Percentiles rank a stretch among this genome's conserved stretches.
Conservation (phyloP, 306 rosid species). For the Spatholobus suberectus region DNA sequence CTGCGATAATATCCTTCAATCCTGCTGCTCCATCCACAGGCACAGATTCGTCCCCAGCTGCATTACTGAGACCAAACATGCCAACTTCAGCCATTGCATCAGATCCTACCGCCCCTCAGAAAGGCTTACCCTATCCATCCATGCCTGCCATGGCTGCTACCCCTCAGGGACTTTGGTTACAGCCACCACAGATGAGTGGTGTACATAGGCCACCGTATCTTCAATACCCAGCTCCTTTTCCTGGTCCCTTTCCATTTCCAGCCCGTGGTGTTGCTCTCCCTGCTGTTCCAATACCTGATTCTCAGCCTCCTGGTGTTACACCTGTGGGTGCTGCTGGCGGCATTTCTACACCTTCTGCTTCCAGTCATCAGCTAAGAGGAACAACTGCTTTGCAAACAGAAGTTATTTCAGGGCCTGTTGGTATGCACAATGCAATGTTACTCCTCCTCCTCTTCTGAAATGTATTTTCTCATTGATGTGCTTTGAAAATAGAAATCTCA, state of each 20-base stretch:
- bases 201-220: constrained; percentile 65
- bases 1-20: constrained; percentile 52
- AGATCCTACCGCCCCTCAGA: constrained; percentile 56
- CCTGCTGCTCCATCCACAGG: constrained; percentile 41
- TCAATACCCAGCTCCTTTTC: constrained; percentile 73
- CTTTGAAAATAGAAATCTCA: constrained; percentile 30
- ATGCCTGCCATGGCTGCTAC: constrained; percentile 66
- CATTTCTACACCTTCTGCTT: constrained; percentile 43
- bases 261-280: constrained; percentile 72
- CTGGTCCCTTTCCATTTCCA: constrained; percentile 71
- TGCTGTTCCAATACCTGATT: constrained; percentile 75
- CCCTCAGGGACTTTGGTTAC: constrained; percentile 85
- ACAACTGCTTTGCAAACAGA: constrained; percentile 60
- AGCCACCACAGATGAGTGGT: constrained; percentile 74
- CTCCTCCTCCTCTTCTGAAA: constrained; percentile 39
- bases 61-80: constrained; percentile 61
- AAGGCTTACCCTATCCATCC: constrained; percentile 62
- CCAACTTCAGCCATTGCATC: constrained; percentile 47
- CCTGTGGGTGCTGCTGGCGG: constrained; percentile 57
- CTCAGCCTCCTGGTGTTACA: constrained; percentile 95
- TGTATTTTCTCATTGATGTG: constrained; percentile 35
- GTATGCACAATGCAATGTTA: constrained; percentile 49
- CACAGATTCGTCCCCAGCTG: constrained; percentile 56
- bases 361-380: constrained; percentile 51
- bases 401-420: constrained; percentile 56